Evolutionary conservation across 2,329 filamentous ascomycete genomes (phyloP), one percentile per base, ranked within the genome.

Genomic region (Hansfordia pulvinata): DNA sequence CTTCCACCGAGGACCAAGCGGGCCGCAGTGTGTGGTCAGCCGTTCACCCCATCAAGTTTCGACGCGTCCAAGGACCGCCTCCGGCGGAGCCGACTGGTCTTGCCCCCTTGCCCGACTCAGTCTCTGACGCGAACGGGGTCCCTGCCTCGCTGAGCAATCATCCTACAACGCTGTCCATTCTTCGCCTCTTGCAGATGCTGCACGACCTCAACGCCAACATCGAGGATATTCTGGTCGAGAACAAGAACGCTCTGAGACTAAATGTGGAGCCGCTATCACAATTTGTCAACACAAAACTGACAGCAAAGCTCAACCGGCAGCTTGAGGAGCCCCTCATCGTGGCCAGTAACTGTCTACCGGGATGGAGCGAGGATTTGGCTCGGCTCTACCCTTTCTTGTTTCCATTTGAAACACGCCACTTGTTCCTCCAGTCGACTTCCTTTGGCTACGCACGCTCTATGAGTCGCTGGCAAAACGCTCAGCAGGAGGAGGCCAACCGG

Each of bases 271-370:
- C 88, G 0, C 54, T 92, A 24, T 78, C 86, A 3, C 86, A 96
- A 40, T 98, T 98, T 42, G 90, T 98, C 54, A 98, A 98, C 47
- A 94, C 90, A 1, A 98, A 98, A 52, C 69, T 98, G 19, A 98
- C 90, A 0, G 92, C 90, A 2, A 98, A 98, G 57, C 69, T 98
- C 30, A 98, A 98, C 46, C 77, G 90, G 16, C 92, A 98, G 50
- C 61, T 98, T 9, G 90, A 98, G 47, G 92, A 98, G 54, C 90
- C 90, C 8, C 59, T 98, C 35, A 92, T 98, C 37, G 90, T 98
- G 26, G 90, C 90, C 4, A 96, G 90, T 56, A 93, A 88, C 45
- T 98, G 90, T 48, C 63, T 98, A 19, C 90, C 90, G 4, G 84
- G 71, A 44, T 98, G 90, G 90, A 92, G 84, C 34, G 88, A 96